A percentile compares a stretch with the other conserved stretches of the same genome.
Evolutionary conservation across 179 eudicot genomes (phyloP).

Genomic region (Corrigiola litoralis): DNA sequence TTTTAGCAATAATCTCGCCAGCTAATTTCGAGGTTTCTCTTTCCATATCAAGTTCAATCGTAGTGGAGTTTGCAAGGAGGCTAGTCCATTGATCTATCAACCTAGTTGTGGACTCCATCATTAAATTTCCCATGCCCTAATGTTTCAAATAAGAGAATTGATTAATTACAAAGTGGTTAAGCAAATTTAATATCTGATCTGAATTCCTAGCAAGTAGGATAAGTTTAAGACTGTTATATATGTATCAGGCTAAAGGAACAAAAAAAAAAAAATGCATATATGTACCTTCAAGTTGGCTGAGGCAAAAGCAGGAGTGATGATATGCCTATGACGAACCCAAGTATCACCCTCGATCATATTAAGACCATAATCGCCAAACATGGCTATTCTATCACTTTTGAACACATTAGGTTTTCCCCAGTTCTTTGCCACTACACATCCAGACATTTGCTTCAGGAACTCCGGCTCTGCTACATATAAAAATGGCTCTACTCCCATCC

Average conservation of each 20-base stretch:
- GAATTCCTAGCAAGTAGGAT: no score
- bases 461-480: constrained; percentile 74
- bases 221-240: no score
- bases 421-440: constrained; percentile 54
- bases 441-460: constrained; percentile 62
- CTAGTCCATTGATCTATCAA: constrained; percentile 60
- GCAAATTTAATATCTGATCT: background rate
- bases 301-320: constrained; percentile 81
- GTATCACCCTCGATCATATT: constrained; percentile 72
- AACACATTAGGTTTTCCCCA: constrained; percentile 94
- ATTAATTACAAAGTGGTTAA: background rate
- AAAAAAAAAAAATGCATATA: background rate
- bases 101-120: constrained; percentile 60
- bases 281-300: constrained; percentile 65
- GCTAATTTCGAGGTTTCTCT: constrained; percentile 58
- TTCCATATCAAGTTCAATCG: constrained; percentile 62
- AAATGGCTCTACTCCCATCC: constrained; percentile 98
- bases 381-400: constrained; percentile 60
- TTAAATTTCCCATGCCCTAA: constrained; percentile 68
- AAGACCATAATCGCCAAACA: constrained; percentile 84
- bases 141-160: background rate
- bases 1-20: constrained; percentile 74
- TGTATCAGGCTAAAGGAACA: no score
- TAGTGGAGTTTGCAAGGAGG: constrained; percentile 27
- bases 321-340: constrained; percentile 82